Percentiles rank a stretch among this genome's conserved stretches.
phyloP scores from a whole-genome alignment of 495 filamentous ascomycete species.

The Hypoxylon fuscum region DNA sequence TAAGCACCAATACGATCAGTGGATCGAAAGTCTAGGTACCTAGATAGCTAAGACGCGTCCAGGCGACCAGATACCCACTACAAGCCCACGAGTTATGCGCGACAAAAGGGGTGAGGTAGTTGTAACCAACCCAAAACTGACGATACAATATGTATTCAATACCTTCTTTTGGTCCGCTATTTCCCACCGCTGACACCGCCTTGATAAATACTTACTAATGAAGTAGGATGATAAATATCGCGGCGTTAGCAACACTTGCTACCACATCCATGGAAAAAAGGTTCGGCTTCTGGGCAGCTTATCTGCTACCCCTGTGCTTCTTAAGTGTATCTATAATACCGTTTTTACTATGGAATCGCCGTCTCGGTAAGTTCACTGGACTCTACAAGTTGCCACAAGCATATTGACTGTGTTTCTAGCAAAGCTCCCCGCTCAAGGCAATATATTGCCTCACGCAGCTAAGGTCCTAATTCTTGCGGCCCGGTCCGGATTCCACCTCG shows the following conservation, averaged over 20 bases:
- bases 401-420: conserved; percentile 62
- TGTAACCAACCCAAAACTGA: conserved; percentile 9
- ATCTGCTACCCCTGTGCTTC: conserved; percentile 59
- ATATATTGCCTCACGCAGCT: conserved; percentile 4
- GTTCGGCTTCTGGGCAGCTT: conserved; percentile 46
- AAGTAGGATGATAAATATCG: conserved; percentile 6
- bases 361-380: conserved; percentile 49
- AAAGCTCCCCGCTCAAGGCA: conserved; percentile 7
- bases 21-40: neutral
- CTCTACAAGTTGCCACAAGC: conserved; percentile 60
- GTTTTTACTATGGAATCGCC: conserved; percentile 55
- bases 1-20: no score
- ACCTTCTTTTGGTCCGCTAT: conserved; percentile 24
- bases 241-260: neutral
- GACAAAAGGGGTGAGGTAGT: conserved; percentile 22
- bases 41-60: neutral
- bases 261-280: conserved; percentile 25
- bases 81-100: neutral
- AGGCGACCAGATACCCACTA: conserved; percentile 5
- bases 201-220: conserved; percentile 1
- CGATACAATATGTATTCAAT: conserved; percentile 27
- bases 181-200: neutral
- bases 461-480: conserved; percentile 1
- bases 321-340: conserved; percentile 62
- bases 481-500: neutral